Evolutionary conservation across 208 protist genomes (phyloP), one percentile per base, ranked within the genome.

Genomic region (Leishmania turanica): DNA sequence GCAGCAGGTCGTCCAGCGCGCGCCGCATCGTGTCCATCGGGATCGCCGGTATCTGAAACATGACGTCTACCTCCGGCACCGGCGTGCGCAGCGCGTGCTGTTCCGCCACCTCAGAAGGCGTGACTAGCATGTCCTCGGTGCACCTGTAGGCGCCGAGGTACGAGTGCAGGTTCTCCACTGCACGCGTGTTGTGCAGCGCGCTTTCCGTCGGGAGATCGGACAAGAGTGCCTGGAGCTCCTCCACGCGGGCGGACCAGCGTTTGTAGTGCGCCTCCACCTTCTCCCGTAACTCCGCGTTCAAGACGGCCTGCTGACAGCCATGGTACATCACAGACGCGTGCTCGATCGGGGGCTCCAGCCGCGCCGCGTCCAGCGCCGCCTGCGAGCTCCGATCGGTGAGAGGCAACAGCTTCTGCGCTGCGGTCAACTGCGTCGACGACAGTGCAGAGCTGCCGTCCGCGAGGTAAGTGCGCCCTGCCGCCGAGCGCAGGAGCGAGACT

Each of bases 261-360:
- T 83, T 83, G 40, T 88, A 79, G 15, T 93, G 75, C 72, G 84
- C 82, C 87, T 96, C 92, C 54, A 96, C 83, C 31, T 87, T 84
- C 42, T 83, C 77, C 47, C 87, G 90, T 60, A 97, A 87, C 87
- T 97, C 85, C 27, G 91, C 88, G 69, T 97, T 97, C 27, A 97
- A 86, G 8, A 80, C 90, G 21, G 83, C 84, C 80, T 97, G 93
- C 86, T 97, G 93, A 15, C 89, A 95, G 72, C 84, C 91, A 81
- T 97, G 93, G 87, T 93, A 96, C 68, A 84, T 79, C 37, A 83
- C 62, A 17, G 76, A 90, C 7, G 84, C 88, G 78, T 89, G 81
- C 54, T 88, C 75, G 62, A 97, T 93, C 1, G 93, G 92, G 1
- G 73, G 84, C 78, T 88, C 85, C 51, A 93, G 82, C 66, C 69